Evolutionary conservation across 768 basidiomycete genomes (phyloP).

Genomic region (Mycena polygramma): DNA sequence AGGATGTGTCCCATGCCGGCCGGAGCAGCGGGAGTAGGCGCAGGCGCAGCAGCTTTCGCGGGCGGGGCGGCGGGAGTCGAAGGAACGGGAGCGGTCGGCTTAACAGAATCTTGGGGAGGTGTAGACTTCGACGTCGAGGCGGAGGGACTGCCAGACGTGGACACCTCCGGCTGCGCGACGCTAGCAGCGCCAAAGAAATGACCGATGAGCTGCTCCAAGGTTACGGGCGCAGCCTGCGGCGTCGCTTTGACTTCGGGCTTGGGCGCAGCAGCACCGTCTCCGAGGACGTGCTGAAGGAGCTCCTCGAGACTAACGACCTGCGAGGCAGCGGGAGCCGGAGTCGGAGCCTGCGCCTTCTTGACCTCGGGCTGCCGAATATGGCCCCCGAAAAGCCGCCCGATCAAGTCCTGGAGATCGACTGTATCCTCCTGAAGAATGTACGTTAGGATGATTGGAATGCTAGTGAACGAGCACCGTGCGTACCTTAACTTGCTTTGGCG

Average conservation of each 20-base stretch:
- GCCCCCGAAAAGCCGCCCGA: constrained; percentile 22
- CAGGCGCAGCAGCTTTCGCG: background rate
- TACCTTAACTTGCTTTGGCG: constrained; percentile 17
- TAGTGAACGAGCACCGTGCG: background rate
- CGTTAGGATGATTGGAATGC: background rate
- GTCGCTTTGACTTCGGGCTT: background rate
- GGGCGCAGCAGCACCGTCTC: background rate
- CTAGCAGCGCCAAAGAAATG: constrained; percentile 31
- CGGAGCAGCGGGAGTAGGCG: constrained; percentile 13
- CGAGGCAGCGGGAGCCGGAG: background rate
- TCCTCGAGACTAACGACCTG: background rate
- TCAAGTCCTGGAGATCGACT: constrained; percentile 5
- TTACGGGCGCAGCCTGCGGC: constrained; percentile 23
- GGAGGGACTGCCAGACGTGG: background rate
- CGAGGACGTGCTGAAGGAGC: constrained; percentile 18
- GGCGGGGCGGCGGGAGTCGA: background rate
- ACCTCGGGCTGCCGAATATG: constrained; percentile 7
- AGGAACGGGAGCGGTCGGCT: background rate
- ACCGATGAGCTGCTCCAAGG: constrained; percentile 29
- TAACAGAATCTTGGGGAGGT: background rate
- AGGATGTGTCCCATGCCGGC: constrained; percentile 20
- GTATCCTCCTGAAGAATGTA: constrained; percentile 8
- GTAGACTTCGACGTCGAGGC: background rate
- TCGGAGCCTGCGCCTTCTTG: background rate
- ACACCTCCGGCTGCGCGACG: constrained; percentile 11